Evolutionary conservation across 148 eudicot species (phyloP).

Genomic region (Camellia lanceoleosa): DNA sequence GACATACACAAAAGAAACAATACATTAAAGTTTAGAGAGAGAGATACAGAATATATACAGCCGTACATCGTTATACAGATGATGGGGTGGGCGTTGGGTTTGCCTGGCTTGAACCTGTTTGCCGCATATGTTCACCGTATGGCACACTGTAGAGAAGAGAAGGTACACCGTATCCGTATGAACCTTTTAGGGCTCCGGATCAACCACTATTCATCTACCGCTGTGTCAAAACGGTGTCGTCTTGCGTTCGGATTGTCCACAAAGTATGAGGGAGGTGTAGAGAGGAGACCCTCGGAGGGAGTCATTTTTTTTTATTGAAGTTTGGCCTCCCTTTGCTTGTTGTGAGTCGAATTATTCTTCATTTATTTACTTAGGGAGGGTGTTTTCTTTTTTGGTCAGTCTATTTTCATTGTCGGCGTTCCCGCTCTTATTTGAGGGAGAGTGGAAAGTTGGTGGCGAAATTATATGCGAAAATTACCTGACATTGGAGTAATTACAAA

Average conservation of each 20-base stretch:
- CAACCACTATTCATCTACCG: neutral
- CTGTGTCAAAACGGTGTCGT: neutral
- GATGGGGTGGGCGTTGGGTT: neutral
- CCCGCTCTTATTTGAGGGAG: no score
- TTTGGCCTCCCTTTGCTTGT: no score
- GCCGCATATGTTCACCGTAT: constrained; percentile 11
- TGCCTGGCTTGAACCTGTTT: constrained; percentile 16
- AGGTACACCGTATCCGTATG: neutral
- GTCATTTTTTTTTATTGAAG: neutral
- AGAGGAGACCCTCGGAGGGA: neutral
- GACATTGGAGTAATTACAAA: no score
- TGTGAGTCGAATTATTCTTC: no score
- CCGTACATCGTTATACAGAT: no score
- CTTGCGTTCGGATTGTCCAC: neutral
- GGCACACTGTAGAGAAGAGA: neutral
- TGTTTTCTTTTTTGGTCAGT: no score
- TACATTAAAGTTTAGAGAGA: neutral
- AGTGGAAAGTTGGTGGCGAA: no score
- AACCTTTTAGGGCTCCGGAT: neutral
- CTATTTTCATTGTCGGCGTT: no score
- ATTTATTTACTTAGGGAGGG: no score
- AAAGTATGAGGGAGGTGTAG: neutral
- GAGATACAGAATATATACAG: no score
- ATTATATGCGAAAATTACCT: no score
- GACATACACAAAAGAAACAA: neutral